Conservation (phyloP, 225 moss, liverwort and hornwort genomes). For the Pseudisothecium myosuroides region DNA sequence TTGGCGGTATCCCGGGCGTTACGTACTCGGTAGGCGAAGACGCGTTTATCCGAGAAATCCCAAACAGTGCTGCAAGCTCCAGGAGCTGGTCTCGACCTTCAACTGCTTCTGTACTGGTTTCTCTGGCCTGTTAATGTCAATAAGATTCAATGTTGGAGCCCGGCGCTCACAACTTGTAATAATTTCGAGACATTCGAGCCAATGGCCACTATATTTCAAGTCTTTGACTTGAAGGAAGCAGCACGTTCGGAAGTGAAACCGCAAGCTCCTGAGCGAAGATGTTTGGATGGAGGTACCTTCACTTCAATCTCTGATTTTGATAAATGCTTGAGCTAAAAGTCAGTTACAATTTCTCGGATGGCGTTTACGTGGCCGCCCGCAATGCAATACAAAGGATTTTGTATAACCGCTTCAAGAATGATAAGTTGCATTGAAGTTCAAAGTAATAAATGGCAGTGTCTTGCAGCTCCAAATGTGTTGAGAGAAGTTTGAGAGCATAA, state of each 20-base stretch:
- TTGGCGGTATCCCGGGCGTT: background rate
- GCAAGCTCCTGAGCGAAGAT: background rate
- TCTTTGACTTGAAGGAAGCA: slow-evolving; percentile 17
- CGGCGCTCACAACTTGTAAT: background rate
- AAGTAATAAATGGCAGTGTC: background rate
- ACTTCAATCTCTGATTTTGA: background rate
- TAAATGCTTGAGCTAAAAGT: background rate
- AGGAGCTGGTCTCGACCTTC: background rate
- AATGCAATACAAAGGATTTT: background rate
- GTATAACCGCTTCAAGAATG: background rate
- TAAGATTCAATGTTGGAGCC: background rate
- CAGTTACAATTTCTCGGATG: background rate
- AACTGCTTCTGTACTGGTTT: background rate
- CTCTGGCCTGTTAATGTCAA: background rate
- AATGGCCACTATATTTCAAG: slow-evolving; percentile 33
- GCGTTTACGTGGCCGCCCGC: background rate
- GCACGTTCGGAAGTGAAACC: background rate
- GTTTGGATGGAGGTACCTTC: slow-evolving; percentile 10
- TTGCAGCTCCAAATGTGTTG: background rate
- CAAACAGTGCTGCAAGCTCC: background rate
- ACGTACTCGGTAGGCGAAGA: background rate
- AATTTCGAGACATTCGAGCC: background rate
- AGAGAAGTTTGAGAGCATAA: background rate
- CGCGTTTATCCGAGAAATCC: background rate
- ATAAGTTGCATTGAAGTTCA: background rate